Evolutionary conservation across 768 basidiomycete genomes (phyloP), one percentile per base, ranked within the genome.

Genomic region (Lactarius sanguifluus): DNA sequence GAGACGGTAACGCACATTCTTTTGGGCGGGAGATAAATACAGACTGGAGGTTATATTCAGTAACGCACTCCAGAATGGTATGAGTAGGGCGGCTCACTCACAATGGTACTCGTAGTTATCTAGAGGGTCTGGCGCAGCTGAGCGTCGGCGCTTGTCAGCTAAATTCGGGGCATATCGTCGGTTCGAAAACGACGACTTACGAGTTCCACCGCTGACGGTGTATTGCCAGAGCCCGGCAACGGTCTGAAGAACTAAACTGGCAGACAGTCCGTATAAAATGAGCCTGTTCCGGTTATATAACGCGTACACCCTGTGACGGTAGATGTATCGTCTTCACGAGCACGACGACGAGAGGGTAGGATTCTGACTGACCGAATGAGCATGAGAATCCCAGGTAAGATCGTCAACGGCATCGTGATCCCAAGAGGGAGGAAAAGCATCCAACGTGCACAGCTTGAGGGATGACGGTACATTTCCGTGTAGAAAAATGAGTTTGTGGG

Each of bases 61-160:
- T 3, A 13, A 55, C 5, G 5, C 7, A 34, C 3, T 28, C 52
- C 20, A 8, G 41, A 20, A 45, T n/a, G 34, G 8, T 5, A 16
- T 28, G 38, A 57, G 10, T 50, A 34, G 23, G 9, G 16, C 38
- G 30, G 41, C 9, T 52, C 6, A 58, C 69, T 59, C 59, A 70
- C 69, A 65, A 52, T 70, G 69, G 38, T 59, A 70, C 36, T 68
- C 67, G 25, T 64, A 70, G 40, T 70, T 68, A 61, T 70, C 67
- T 16, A 70, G 50, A 25, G 67, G 67, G 43, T 50, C 28, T 15
- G 69, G 69, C 7, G 69, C 69, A 32, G 67, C 69, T 69, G n/a
- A 20, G 25, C 2, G 16, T 43, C 30, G 15, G n/a, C 8, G 20
- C 23, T 40, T 52, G 45, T 62, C 20, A 59, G 41, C 12, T 23